Evolutionary conservation across 2,329 filamentous ascomycete species (phyloP), one percentile per base, ranked within the genome.

Genomic region (Cytospora leucostoma): DNA sequence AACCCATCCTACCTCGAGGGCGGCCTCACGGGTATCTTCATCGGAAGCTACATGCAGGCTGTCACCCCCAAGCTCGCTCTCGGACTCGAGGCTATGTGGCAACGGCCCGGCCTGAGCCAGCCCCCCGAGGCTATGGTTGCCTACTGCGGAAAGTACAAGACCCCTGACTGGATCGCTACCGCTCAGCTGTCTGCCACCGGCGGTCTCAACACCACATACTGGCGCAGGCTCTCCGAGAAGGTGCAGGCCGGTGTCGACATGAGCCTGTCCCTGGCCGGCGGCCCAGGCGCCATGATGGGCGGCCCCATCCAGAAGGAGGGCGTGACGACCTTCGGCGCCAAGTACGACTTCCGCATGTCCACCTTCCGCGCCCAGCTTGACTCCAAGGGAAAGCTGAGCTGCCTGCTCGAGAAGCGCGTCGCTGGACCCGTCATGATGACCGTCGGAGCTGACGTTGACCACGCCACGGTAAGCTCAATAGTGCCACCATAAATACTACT

Each of bases 281-380:
- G 85, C 61, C 79, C 81, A 59, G 86, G 85, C 59, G 85, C 86
- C 67, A 80, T 91, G 78, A 93, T 95, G 87, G 92, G 92, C 72
- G 87, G 84, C 65, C 87, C 87, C 54, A 76, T 88, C 60, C 86
- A 88, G 76, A 94, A 93, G 78, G 93, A 99, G 77, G 95, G 95
- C 62, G 85, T 92, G 66, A 93, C 96, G 60, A 92, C 93, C 61
- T 85, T 98, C 71, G 95, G 94, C 72, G 92, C 93, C 75, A 99
- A 99, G 80, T 99, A 99, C 80, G 94, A 97, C 77, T 99, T 99
- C 87, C 87, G 92, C 74, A 91, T 93, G 80, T 95, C 92, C 61
- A 95, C 92, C 57, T 97, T 97, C 88, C 88, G 94, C 69, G 95
- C 94, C 52, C 95, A 99, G 80, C 85, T 98, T 71, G 95, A 99